A percentile compares a stretch with the other conserved stretches of the same genome.
These are phyloP conservation scores for Colletotrichum ledebouriae DNA, from an alignment of 2,329 filamentous ascomycete genomes.

Conservation along the genomic window DNA sequence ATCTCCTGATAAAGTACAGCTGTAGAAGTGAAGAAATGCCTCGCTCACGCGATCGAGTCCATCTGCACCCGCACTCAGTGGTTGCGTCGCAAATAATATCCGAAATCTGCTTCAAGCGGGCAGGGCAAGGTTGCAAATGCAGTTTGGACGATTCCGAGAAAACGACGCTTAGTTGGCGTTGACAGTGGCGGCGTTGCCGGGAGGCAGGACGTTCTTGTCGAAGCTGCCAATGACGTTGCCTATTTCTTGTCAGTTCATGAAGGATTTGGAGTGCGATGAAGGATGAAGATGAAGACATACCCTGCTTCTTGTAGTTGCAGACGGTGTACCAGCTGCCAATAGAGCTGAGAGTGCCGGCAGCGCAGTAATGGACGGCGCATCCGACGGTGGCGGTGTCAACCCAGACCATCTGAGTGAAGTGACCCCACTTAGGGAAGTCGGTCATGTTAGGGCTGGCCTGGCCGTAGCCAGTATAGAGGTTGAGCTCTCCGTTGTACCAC, in stretches of 20 bases:
- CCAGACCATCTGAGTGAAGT: conserved; percentile 61
- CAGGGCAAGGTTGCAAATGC: conserved; percentile 34
- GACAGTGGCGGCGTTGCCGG: conserved; percentile 52
- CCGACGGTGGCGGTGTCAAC: conserved; percentile 54
- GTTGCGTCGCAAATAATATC: conserved; percentile 36
- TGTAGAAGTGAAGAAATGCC: conserved; percentile 50
- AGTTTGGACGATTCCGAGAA: conserved; percentile 16
- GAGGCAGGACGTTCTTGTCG: conserved; percentile 61
- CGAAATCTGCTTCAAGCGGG: conserved; percentile 29
- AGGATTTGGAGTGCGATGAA: background rate
- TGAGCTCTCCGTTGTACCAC: conserved; percentile 90
- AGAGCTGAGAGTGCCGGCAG: conserved; percentile 60
- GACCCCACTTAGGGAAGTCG: conserved; percentile 76
- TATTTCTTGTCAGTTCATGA: conserved; percentile 46
- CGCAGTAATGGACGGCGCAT: conserved; percentile 79
- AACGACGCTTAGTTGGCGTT: conserved; percentile 43
- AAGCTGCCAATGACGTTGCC: conserved; percentile 68
- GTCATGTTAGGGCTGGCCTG: conserved; percentile 68
- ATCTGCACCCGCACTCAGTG: conserved; percentile 33
- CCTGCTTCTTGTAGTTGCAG: conserved; percentile 86
- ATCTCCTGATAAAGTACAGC: conserved; percentile 52
- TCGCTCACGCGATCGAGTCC: conserved; percentile 28
- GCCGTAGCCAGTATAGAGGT: conserved; percentile 69
- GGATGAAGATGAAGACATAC: conserved; percentile 63
- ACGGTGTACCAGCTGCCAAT: conserved; percentile 81